These are phyloP conservation scores for Phyllosticta ampelicida DNA, from an alignment of 2,329 filamentous ascomycete genomes.

Conservation along the genomic window DNA sequence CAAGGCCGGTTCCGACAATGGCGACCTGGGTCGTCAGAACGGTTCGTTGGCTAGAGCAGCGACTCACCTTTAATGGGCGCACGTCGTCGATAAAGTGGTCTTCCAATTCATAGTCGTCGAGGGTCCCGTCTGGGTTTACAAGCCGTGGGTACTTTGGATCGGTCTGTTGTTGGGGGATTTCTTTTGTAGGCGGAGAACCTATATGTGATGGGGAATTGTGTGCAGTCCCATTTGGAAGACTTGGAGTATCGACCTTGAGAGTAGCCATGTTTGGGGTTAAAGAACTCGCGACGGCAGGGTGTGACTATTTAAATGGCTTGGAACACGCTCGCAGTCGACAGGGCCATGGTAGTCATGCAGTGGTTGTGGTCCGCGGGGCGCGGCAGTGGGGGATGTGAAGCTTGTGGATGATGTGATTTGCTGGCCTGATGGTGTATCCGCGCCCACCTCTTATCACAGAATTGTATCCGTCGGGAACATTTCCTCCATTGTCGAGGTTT, in stretches of 20 bases:
- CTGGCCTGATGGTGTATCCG: constrained; percentile 1
- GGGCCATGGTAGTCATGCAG: constrained; percentile 5
- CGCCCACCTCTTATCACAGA: background rate
- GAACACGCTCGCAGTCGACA: constrained; percentile 5
- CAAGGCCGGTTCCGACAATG: constrained; percentile 53
- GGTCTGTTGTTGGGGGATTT: background rate
- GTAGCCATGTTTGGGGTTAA: background rate
- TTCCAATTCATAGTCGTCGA: constrained; percentile 20
- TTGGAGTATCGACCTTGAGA: background rate
- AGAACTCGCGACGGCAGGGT: background rate
- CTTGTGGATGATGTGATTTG: constrained; percentile 7
- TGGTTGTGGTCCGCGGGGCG: background rate
- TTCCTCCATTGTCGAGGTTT: too few relatives aligned
- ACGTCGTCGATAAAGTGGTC: constrained; percentile 22
- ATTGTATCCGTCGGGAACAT: background rate
- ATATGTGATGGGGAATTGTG: background rate
- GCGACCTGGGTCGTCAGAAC: constrained; percentile 36
- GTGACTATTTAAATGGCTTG: background rate
- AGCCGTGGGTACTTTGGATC: background rate
- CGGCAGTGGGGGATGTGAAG: constrained; percentile 3
- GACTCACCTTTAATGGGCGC: constrained; percentile 14
- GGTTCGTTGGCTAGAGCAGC: background rate
- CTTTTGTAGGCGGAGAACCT: background rate
- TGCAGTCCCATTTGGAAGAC: background rate
- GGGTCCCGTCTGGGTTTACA: background rate